A percentile compares a stretch with the other conserved stretches of the same genome.
phyloP scores from a whole-genome alignment of 179 eudicot species.

The Gypsophila paniculata region DNA sequence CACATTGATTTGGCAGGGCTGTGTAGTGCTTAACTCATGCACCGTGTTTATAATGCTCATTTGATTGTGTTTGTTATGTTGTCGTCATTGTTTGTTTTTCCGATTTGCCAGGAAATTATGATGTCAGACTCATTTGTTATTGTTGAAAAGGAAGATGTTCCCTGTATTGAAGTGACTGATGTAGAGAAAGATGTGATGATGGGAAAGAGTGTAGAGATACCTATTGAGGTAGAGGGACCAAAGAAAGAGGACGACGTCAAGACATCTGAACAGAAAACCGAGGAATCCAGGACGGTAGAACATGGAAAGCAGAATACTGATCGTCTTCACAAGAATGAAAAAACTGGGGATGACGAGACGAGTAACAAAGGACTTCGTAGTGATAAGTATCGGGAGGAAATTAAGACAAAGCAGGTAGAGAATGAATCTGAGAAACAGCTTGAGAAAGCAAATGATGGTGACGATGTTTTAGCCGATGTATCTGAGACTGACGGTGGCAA shows the following conservation, averaged over 20 bases:
- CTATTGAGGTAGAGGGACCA: conserved; percentile 30
- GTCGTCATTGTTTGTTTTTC: neutral
- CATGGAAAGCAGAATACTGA: conserved; percentile 20
- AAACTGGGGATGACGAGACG: conserved; percentile 4
- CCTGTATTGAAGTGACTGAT: conserved; percentile 24
- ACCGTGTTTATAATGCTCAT: neutral
- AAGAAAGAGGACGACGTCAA: conserved; percentile 26
- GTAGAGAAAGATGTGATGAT: conserved; percentile 22
- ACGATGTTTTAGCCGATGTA: conserved; percentile 17
- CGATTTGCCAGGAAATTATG: conserved; percentile 21
- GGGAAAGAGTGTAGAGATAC: conserved; percentile 25
- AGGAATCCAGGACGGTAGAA: conserved; percentile 14
- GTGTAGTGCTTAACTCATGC: neutral
- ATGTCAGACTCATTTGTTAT: conserved; percentile 28
- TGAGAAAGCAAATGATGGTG: conserved; percentile 18
- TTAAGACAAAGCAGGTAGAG: conserved; percentile 10
- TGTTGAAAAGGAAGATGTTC: conserved; percentile 42
- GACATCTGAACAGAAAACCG: conserved; percentile 8
- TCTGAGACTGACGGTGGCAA: conserved; percentile 19
- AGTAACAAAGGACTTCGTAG: neutral
- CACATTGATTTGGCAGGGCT: conserved; percentile 4
- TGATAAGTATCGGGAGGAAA: conserved; percentile 16
- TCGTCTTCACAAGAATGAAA: conserved; percentile 1
- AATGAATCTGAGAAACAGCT: conserved; percentile 20
- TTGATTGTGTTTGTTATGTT: neutral